A percentile compares a stretch with the other conserved stretches of the same genome.
Evolutionary conservation across 2,329 filamentous ascomycete genomes (phyloP).

Genomic region (Neofusicoccum cordaticola): DNA sequence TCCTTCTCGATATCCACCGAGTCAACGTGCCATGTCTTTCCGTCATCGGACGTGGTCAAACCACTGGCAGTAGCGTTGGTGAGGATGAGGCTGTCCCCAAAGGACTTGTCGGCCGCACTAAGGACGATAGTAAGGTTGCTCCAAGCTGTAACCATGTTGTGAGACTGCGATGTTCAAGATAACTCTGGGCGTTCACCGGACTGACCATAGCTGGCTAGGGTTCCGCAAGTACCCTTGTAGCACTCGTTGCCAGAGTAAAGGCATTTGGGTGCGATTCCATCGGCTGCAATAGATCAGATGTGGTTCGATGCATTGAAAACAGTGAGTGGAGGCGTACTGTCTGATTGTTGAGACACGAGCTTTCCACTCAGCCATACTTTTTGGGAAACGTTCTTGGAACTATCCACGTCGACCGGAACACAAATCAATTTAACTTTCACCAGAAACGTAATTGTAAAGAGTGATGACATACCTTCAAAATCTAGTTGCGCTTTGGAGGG

Average conservation of each 20-base stretch:
- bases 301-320: not conserved
- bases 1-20: not conserved
- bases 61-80: not conserved
- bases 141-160: not conserved
- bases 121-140: not conserved
- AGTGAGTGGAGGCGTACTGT: not conserved
- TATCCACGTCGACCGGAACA: not conserved
- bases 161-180: not conserved
- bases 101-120: not conserved
- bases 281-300: not conserved
- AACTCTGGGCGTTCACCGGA: not conserved
- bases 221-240: not conserved
- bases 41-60: not conserved
- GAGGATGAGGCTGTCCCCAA: not conserved
- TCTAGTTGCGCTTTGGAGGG: not conserved
- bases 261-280: not conserved
- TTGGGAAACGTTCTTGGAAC: not conserved
- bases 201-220: not conserved
- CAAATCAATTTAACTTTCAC: not conserved
- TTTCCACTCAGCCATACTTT: not conserved
- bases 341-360: not conserved
- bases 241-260: not conserved
- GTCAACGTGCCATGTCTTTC: not conserved
- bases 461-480: not conserved
- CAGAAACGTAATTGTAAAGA: not conserved